Evolutionary conservation across 2,329 filamentous ascomycete species (phyloP).

Genomic region (Penicillium corylophilum): DNA sequence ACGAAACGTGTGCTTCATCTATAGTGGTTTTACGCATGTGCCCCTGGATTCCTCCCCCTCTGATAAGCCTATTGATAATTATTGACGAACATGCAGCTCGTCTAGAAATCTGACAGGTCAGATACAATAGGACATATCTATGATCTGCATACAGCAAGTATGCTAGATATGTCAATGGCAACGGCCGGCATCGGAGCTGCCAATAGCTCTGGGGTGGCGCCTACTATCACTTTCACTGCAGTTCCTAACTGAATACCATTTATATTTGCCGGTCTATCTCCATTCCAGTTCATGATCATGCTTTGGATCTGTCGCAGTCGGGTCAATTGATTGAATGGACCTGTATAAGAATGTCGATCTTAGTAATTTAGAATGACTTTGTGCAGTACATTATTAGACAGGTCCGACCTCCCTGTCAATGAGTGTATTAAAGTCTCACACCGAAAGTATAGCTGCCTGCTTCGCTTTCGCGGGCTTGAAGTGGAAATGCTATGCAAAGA

Average conservation of each 20-base stretch:
- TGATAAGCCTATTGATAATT: background rate
- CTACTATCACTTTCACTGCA: background rate
- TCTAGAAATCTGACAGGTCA: background rate
- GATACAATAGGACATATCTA: background rate
- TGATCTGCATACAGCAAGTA: background rate
- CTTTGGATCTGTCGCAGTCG: background rate
- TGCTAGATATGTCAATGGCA: background rate
- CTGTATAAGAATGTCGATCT: too few relatives aligned
- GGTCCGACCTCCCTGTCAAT: too few relatives aligned
- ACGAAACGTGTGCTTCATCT: background rate
- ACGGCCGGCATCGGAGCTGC: background rate
- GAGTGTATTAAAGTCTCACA: too few relatives aligned
- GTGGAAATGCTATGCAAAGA: too few relatives aligned
- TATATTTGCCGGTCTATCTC: background rate
- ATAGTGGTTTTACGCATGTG: background rate
- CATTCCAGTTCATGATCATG: background rate
- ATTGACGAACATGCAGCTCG: background rate
- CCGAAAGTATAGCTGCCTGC: too few relatives aligned
- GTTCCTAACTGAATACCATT: background rate
- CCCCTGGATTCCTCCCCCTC: background rate
- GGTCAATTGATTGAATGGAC: too few relatives aligned
- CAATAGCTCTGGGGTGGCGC: background rate
- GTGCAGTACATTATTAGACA: too few relatives aligned
- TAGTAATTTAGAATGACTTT: too few relatives aligned
- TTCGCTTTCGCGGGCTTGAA: too few relatives aligned